These are phyloP conservation scores for Saturnispora galanensis DNA, from an alignment of 805 yeast genomes.

Conservation along the genomic window DNA sequence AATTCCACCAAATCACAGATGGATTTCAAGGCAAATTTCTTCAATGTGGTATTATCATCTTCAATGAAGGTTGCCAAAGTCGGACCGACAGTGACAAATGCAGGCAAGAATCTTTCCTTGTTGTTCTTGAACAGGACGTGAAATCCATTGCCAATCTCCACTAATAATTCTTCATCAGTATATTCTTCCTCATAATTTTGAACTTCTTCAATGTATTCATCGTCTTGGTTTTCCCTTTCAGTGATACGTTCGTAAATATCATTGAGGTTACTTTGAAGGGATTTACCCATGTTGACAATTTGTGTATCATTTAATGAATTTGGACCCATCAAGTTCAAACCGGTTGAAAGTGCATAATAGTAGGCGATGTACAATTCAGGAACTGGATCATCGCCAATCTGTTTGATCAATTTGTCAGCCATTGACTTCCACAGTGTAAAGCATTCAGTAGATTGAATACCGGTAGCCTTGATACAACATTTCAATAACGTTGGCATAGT, in stretches of 20 bases:
- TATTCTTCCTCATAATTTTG: constrained; percentile 78
- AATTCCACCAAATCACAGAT: constrained; percentile 74
- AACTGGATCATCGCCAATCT: constrained; percentile 68
- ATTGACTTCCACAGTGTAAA: constrained; percentile 63
- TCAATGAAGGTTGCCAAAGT: constrained; percentile 49
- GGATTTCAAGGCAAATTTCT: constrained; percentile 70
- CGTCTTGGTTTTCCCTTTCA: constrained; percentile 65
- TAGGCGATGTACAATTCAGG: constrained; percentile 74
- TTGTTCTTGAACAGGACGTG: constrained; percentile 59
- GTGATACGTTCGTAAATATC: constrained; percentile 66
- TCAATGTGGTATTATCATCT: constrained; percentile 59
- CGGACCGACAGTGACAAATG: constrained; percentile 57
- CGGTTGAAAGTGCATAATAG: constrained; percentile 60
- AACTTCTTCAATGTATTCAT: constrained; percentile 79
- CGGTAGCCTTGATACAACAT: constrained; percentile 48
- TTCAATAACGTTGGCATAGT: constrained; percentile 69
- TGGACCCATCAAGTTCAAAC: constrained; percentile 59
- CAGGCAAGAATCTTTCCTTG: constrained; percentile 47
- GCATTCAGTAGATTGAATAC: constrained; percentile 48
- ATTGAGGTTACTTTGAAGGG: constrained; percentile 49
- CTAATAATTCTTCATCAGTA: constrained; percentile 83
- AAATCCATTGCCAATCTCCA: constrained; percentile 72
- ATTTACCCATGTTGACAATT: constrained; percentile 44
- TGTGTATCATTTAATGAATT: constrained; percentile 47
- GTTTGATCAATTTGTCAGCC: constrained; percentile 55